A percentile compares a stretch with the other conserved stretches of the same genome.
phyloP scores from a whole-genome alignment of 2,329 filamentous ascomycete genomes.

The Alternaria panax region DNA sequence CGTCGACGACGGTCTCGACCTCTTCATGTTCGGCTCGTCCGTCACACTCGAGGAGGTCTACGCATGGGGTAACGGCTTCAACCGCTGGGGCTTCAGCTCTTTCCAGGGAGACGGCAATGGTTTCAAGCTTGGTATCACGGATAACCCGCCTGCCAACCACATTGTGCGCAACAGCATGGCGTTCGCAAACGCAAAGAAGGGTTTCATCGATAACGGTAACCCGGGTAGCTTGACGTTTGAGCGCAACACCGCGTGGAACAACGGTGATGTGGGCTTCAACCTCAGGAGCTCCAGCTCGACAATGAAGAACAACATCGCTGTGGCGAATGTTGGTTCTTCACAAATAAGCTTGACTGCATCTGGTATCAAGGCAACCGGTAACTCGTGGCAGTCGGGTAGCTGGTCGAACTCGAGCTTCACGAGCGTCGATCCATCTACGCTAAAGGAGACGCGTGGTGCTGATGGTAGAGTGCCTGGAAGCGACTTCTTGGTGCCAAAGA shows the following conservation, averaged over 20 bases:
- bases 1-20: conserved; percentile 59
- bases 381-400: conserved; percentile 54
- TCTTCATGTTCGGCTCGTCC: conserved; percentile 54
- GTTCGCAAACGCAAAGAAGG: conserved; percentile 55
- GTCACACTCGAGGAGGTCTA: conserved; percentile 56
- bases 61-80: conserved; percentile 57
- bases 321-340: conserved; percentile 37
- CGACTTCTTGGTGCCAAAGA: conserved; percentile 52
- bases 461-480: conserved; percentile 53
- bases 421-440: conserved; percentile 44
- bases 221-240: conserved; percentile 51
- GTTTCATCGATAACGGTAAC: conserved; percentile 58
- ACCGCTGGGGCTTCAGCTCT: conserved; percentile 54
- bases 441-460: conserved; percentile 49
- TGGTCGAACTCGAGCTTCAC: conserved; percentile 53
- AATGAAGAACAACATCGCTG: conserved; percentile 53
- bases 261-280: conserved; percentile 54
- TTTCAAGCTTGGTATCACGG: conserved; percentile 56
- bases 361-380: conserved; percentile 42
- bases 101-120: conserved; percentile 59
- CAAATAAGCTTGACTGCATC: conserved; percentile 21
- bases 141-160: conserved; percentile 52
- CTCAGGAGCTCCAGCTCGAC: conserved; percentile 47
- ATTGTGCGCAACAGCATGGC: conserved; percentile 56
- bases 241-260: conserved; percentile 58